phyloP scores from a whole-genome alignment of 345 rosid species.

The Mangifera indica region DNA sequence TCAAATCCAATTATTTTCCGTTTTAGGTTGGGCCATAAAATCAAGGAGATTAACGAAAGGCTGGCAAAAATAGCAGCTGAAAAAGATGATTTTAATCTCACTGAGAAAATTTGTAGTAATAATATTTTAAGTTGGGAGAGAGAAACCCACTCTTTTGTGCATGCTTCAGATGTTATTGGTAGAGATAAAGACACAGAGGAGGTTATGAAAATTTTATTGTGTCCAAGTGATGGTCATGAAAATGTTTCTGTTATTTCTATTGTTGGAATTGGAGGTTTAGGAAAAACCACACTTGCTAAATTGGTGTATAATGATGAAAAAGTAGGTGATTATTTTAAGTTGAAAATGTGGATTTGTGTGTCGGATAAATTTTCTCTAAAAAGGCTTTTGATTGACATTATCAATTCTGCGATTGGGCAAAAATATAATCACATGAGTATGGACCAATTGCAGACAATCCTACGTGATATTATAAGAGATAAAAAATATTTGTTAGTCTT shows the following conservation, averaged over 20 bases:
- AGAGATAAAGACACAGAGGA: no score
- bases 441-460: not conserved
- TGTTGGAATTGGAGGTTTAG: not conserved
- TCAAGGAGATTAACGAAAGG: slow-evolving; percentile 1
- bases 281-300: not conserved
- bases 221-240: no score
- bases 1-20: slow-evolving; percentile 2
- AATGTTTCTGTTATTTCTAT: not conserved
- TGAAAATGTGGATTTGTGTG: not conserved
- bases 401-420: not conserved
- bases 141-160: no score
- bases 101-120: no score
- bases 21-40: not conserved
- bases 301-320: not conserved
- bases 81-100: not conserved
- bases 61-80: not conserved
- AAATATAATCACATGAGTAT: not conserved
- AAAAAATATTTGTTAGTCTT: no score
- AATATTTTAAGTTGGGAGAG: no score
- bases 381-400: no score
- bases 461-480: not conserved
- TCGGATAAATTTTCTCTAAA: not conserved
- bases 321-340: no score
- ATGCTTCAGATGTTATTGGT: no score
- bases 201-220: no score